A percentile compares a stretch with the other conserved stretches of the same genome.
phyloP scores from a whole-genome alignment of 345 rosid genomes.

The Hibiscus trionum region DNA sequence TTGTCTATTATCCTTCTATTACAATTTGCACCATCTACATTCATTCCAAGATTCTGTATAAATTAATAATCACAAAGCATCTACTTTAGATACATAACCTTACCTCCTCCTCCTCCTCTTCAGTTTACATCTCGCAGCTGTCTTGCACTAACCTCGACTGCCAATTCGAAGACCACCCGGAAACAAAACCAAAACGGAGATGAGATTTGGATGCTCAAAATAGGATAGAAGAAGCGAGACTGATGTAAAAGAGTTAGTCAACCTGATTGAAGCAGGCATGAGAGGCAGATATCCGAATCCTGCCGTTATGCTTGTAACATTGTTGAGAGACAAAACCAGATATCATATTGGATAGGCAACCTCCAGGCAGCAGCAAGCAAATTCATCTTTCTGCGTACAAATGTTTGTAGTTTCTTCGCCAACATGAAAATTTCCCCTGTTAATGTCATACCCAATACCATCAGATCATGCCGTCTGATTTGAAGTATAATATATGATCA shows the following conservation, averaged over 20 bases:
- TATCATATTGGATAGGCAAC: neutral
- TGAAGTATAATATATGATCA: no score
- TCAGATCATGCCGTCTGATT: neutral
- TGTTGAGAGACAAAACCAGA: neutral
- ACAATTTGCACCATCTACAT: no score
- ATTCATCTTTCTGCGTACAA: constrained; percentile 33
- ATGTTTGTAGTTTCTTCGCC: constrained; percentile 56
- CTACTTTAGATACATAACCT: no score
- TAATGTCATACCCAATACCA: neutral
- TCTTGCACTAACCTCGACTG: neutral
- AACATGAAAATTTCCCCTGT: constrained; percentile 60
- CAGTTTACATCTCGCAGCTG: neutral
- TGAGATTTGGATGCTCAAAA: neutral
- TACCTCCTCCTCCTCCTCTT: no score
- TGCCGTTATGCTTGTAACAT: neutral
- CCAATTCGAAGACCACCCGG: constrained; percentile 6
- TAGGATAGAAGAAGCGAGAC: constrained; percentile 5
- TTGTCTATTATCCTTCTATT: no score
- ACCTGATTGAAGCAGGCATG: constrained; percentile 16
- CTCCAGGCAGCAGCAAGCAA: neutral
- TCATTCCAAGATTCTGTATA: no score
- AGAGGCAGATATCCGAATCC: constrained; percentile 3
- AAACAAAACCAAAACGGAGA: neutral
- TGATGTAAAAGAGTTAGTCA: neutral
- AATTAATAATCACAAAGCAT: no score